These are phyloP conservation scores for Clonostachys chloroleuca DNA, from an alignment of 2,329 filamentous ascomycete genomes.

Conservation along the genomic window DNA sequence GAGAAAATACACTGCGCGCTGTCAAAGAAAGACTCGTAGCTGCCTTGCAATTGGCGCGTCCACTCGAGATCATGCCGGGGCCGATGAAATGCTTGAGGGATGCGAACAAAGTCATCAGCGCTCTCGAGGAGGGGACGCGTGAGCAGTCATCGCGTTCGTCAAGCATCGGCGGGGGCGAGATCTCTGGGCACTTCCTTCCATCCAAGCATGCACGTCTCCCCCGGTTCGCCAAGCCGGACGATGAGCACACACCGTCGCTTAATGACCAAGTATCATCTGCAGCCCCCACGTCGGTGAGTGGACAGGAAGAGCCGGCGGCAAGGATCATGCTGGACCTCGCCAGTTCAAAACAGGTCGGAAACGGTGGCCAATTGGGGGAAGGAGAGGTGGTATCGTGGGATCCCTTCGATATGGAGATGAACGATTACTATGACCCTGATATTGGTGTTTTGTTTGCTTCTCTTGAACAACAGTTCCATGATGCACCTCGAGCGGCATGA, in stretches of 20 bases:
- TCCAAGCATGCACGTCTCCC: background rate
- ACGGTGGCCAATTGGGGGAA: background rate
- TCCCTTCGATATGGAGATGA: constrained; percentile 3
- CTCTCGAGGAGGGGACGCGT: no score
- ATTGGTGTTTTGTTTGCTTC: background rate
- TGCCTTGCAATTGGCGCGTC: no score
- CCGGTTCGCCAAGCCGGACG: background rate
- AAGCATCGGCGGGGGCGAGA: no score
- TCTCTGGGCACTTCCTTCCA: no score
- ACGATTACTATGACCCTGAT: constrained; percentile 2
- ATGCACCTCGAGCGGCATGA: no score
- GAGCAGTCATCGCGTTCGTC: no score
- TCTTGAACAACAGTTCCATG: background rate
- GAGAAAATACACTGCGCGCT: background rate
- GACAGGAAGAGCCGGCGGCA: background rate
- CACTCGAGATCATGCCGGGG: no score
- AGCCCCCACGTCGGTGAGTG: constrained; percentile 1
- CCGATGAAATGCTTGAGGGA: no score
- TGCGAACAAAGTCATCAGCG: no score
- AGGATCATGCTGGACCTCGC: background rate
- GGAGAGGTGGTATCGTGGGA: background rate
- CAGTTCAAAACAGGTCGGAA: background rate
- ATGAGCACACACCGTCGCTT: constrained; percentile 4
- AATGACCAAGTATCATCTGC: constrained; percentile 1
- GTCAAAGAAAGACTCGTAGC: no score